Base-by-base conservation (phyloP, 163 green algal species). In the Scenedesmus sp. region DNA sequence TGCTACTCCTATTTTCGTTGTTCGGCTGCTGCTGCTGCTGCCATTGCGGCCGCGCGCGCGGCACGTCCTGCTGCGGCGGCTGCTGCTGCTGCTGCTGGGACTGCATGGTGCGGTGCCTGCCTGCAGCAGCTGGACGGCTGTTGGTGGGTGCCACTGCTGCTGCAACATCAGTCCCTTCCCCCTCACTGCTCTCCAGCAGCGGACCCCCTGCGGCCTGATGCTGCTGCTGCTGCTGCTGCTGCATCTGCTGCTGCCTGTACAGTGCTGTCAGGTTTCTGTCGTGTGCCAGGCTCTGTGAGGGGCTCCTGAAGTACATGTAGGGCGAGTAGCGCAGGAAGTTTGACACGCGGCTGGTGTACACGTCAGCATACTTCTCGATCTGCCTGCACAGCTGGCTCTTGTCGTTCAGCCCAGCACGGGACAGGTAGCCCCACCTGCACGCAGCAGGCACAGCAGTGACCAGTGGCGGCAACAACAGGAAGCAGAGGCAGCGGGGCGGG, bases 331-430 rank as follows among this genome's bases (percentile, higher is more conserved):
- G 94, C 89, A 98, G 91, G 92, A 99, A 99, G 95, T 99, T 99
- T 91, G 93, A 97, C 2, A 99, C 98, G 3, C 97, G 87, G 35
- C 89, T 97, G 16, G 97, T 99, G 95, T 99, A 99, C 91, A 99
- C 98, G 94, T 99, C 97, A 40, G 97, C 96, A 88, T 97, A 98
- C 95, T 99, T 99, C 81, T 99, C 97, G 68, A 99, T 99, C 94
- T 99, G 98, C 9, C 97, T 92, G 79, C 95, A 97, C 26, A 99
- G 96, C 91, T 99, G 97, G 42, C 89, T 96, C 93, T 99, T 99
- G 94, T 99, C 98, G 90, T 99, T 98, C 35, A 99, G 93, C 46
- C 98, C 98, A 16, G 98, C 95, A 6, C 97, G 95, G 1, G 95
- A 98, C 13, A 99, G 95, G 94, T 98, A 99, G 53, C 98, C 98